Evolutionary conservation across 2,329 filamentous ascomycete species (phyloP).

Genomic region (Claviceps digitariae): DNA sequence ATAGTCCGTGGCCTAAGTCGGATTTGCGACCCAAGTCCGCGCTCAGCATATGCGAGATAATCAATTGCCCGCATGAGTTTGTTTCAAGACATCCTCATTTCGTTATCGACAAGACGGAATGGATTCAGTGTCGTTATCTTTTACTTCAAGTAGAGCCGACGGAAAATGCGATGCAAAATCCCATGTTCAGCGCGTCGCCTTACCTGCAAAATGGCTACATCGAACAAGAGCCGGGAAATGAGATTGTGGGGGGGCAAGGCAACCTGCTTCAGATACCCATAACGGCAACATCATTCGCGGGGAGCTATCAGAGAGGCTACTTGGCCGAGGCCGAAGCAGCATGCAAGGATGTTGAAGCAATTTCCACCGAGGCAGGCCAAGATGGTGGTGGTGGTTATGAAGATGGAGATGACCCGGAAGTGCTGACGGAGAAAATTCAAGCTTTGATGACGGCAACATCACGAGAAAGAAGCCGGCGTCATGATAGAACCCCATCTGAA

Average conservation of each 20-base stretch:
- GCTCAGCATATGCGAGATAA: constrained; percentile 71
- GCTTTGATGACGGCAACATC: neutral
- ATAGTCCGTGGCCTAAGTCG: constrained; percentile 50
- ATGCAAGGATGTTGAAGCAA: neutral
- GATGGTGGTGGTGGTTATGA: neutral
- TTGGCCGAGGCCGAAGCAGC: neutral
- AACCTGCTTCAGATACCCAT: constrained; percentile 13
- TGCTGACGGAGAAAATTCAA: neutral
- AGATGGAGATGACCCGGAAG: constrained; percentile 2
- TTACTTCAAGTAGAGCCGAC: constrained; percentile 34
- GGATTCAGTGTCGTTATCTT: constrained; percentile 83
- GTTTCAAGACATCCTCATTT: constrained; percentile 42
- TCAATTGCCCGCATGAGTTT: constrained; percentile 58
- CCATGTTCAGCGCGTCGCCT: constrained; percentile 6
- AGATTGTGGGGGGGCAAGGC: constrained; percentile 2
- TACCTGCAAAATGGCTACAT: constrained; percentile 10
- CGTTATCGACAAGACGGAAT: constrained; percentile 63
- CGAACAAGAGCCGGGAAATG: constrained; percentile 12
- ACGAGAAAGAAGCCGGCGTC: neutral
- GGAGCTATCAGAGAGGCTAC: neutral
- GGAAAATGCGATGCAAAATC: constrained; percentile 1
- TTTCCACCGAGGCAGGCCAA: neutral
- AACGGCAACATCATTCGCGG: constrained; percentile 12
- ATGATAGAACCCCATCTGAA: neutral
- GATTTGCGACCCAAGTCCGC: constrained; percentile 43